phyloP scores from a whole-genome alignment of 352 stramenopile species.

The Elongisporangium anandrum region DNA sequence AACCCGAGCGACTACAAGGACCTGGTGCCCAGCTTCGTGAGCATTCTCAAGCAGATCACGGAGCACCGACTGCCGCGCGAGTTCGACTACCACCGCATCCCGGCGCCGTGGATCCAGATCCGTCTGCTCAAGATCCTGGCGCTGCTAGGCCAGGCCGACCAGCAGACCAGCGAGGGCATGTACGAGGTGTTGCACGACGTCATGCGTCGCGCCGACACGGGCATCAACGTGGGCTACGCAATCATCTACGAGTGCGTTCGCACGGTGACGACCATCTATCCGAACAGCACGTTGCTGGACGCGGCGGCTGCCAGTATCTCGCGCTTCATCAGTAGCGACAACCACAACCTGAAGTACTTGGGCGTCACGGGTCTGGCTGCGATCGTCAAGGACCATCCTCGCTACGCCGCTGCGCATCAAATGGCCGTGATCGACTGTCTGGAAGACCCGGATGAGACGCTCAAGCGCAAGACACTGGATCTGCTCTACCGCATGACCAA shows the following conservation, averaged over 20 bases:
- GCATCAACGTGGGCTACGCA: slow-evolving; percentile 99
- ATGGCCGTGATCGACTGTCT: slow-evolving; percentile 99
- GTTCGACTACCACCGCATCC: slow-evolving; percentile 99
- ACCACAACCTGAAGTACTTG: slow-evolving; percentile 99
- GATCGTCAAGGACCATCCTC: slow-evolving; percentile 96
- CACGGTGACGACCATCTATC: slow-evolving; percentile 99
- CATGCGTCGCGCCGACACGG: slow-evolving; percentile 98
- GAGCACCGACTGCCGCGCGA: slow-evolving; percentile 98
- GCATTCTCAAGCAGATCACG: slow-evolving; percentile 99
- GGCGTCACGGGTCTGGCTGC: slow-evolving; percentile 98
- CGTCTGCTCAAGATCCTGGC: slow-evolving; percentile 96
- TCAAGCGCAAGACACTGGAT: slow-evolving; percentile 99
- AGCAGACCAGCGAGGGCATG: slow-evolving; percentile 96
- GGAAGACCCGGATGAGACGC: slow-evolving; percentile 98
- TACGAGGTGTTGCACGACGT: slow-evolving; percentile 99
- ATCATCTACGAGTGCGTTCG: slow-evolving; percentile 99
- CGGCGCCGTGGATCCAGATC: slow-evolving; percentile 99
- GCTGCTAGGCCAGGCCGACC: slow-evolving; percentile 93
- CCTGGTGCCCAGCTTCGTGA: slow-evolving; percentile 97
- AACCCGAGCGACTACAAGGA: slow-evolving; percentile 96
- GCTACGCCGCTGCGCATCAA: slow-evolving; percentile 98
- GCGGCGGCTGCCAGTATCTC: slow-evolving; percentile 90
- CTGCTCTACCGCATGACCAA: slow-evolving; percentile 98
- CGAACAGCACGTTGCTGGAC: slow-evolving; percentile 97
- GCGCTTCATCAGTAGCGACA: slow-evolving; percentile 93